Evolutionary conservation across 768 basidiomycete genomes (phyloP).

Genomic region (Termitomyces sp.): DNA sequence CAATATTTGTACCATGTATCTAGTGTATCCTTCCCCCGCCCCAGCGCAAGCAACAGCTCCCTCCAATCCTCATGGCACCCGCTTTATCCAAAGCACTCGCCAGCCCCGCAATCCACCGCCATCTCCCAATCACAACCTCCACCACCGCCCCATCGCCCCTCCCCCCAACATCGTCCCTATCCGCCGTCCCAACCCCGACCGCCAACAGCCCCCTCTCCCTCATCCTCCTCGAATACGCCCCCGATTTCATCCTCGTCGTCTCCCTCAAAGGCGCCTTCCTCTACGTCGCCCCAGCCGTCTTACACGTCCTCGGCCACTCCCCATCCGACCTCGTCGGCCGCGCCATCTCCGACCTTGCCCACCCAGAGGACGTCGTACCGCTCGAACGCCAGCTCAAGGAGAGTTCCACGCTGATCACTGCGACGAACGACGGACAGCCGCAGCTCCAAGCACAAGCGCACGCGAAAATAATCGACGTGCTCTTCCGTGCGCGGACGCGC

Average conservation of each 20-base stretch:
- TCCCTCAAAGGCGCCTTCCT: constrained; percentile 91
- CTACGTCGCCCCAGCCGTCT: constrained; percentile 84
- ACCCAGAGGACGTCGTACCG: constrained; percentile 86
- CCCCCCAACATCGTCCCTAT: constrained; percentile 19
- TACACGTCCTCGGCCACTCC: constrained; percentile 79
- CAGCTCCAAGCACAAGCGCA: constrained; percentile 28
- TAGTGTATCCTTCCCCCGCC: no score
- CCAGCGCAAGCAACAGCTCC: constrained; percentile 44
- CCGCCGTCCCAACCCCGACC: no score
- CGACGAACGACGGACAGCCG: no score
- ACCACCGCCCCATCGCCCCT: constrained; percentile 30
- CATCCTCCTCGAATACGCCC: constrained; percentile 55
- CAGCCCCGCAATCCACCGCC: constrained; percentile 43
- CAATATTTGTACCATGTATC: no score
- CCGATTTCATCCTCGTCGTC: constrained; percentile 88
- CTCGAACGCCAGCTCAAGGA: constrained; percentile 92
- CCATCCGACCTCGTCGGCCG: constrained; percentile 81
- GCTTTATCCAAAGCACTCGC: constrained; percentile 43
- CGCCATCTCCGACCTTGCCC: constrained; percentile 77
- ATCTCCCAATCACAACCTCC: constrained; percentile 40
- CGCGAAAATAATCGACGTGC: constrained; percentile 68
- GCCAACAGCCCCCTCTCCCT: constrained; percentile 49
- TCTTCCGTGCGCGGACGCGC: constrained; percentile 81
- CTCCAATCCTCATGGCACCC: constrained; percentile 44
- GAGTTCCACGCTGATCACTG: constrained; percentile 29